Evolutionary conservation across 1,284 basidiomycete species (phyloP), one percentile per base, ranked within the genome.

Genomic region (Erythrobasidium hasegawianum): DNA sequence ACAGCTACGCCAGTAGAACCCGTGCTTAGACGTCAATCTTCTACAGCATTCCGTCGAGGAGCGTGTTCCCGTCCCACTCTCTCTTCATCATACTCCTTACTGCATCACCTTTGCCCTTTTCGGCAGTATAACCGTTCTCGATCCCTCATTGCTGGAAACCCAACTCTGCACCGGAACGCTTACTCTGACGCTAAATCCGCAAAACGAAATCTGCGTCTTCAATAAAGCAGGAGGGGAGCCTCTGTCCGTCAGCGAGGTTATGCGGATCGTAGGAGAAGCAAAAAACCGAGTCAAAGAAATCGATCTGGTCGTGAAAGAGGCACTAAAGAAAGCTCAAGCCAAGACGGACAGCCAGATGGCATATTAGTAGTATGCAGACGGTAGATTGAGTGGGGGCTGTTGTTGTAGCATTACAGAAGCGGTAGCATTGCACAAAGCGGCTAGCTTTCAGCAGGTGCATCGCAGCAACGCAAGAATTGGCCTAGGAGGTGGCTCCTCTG

Each of bases 151-250:
- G 40, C 81, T 94, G 3, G 93, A 97, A 76, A 83, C 88, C 67
- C 82, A 83, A 8, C 81, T 96, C n/a, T 85, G 86, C 62, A 82
- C 85, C 0, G 90, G 91, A 0, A 81, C 85, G 18, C 80, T 97
- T 67, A 88, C 88, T 1, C 80, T 97, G 27, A 89, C 90, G 2
- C 80, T 96, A 60, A 95, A 96, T 72, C 86, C 92, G 0, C 92
- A 97, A 76, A 84, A 87, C 65, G 95, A 97, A 76, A 83, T 97
- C n/a, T 96, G 92, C 75, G 91, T 97, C 1, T 80, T 97, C 45
- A 91, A 93, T 74, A 97, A 97, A 78, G 86, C 91, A 0, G 92
- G 94, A 2, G 95, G 95, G 0, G 85, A 89, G 2, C 89, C 94
- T 0, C 81, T 96, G 11, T 79, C 81, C 0, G 83, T 85, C 0